Evolutionary conservation across 2,329 filamentous ascomycete genomes (phyloP), one percentile per base, ranked within the genome.

Genomic region (Trichoderma endophyticum): DNA sequence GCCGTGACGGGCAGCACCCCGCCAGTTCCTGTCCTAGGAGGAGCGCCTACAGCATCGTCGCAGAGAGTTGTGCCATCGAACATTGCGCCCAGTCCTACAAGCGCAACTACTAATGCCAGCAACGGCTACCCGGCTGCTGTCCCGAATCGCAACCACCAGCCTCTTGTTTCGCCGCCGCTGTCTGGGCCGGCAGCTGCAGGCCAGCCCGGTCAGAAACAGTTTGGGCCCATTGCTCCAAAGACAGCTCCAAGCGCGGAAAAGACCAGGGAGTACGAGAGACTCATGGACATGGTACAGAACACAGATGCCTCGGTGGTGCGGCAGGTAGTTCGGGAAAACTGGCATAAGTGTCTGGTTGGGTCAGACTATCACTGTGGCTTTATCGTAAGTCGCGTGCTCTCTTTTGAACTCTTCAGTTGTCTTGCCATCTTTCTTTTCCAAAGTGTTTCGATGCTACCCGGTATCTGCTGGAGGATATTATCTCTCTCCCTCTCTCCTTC

Each of bases 281-380:
- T 82, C 34, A 28, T 63, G 1, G 36, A 72, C 3, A 34, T 82
- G 24, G 77, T 89, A 5, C 79, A 81, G 18, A 81, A 82, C 56
- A 79, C 83, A 15, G 74, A 83, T 7, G 80, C 85, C 0, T 79
- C 84, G 36, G 82, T 83, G n/a, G 84, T 88, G 24, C 82, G 86
- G 14, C 83, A 84, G 59, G 82, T 82, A 1, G 74, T 88, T 12
- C 81, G 87, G 28, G 86, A 87, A 73, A 81, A 84, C 70, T 87
- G 86, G 84, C 80, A 86, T 56, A 87, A 84, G 74, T 83, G 83
- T 21, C 73, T 88, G 3, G 70, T 84, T 4, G 86, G 86, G 11
- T 86, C 84, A 4, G 84, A 86, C 12, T 88, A 86, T 71, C 86
- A 89, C 73, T 80, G 83, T 56, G 82, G 83, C 2, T 89, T 89